Evolutionary conservation across 768 basidiomycete genomes (phyloP).

Genomic region (Mrakia frigida): DNA sequence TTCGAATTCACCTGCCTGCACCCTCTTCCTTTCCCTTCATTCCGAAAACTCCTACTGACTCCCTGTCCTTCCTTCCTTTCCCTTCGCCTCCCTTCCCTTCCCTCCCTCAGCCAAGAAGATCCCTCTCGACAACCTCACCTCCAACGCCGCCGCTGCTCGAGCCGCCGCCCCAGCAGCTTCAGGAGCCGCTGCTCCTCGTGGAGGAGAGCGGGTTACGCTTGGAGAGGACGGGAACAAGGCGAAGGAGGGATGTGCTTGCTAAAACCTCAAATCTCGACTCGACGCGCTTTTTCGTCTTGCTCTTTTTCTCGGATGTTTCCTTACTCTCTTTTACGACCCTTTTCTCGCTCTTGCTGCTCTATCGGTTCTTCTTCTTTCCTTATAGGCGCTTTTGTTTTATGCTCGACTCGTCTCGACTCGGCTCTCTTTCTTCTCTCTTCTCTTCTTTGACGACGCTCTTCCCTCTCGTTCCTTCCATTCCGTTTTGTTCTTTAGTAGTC

Average conservation of each 20-base stretch:
- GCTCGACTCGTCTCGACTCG: too few relatives aligned
- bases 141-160: slow-evolving; percentile 79
- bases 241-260: slow-evolving; percentile 43
- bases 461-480: too few relatives aligned
- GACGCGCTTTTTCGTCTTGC: neutral
- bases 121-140: slow-evolving; percentile 67
- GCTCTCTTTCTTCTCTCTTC: too few relatives aligned
- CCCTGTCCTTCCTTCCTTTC: neutral
- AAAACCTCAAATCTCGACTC: neutral
- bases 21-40: neutral
- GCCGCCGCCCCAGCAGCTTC: slow-evolving; percentile 45
- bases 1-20: neutral
- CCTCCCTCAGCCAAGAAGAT: slow-evolving; percentile 63
- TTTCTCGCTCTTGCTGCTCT: too few relatives aligned
- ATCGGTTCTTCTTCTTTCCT: too few relatives aligned
- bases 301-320: neutral
- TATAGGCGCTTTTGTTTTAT: too few relatives aligned
- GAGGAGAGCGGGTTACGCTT: slow-evolving; percentile 40
- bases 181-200: slow-evolving; percentile 21
- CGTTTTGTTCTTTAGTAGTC: too few relatives aligned
- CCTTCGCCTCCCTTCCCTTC: neutral
- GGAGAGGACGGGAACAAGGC: slow-evolving; percentile 41
- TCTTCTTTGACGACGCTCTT: too few relatives aligned
- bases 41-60: neutral
- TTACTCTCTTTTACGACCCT: neutral